A percentile compares a stretch with the other conserved stretches of the same genome.
Evolutionary conservation across 805 yeast genomes (phyloP).

Genomic region (Saturnispora serradocipensis): DNA sequence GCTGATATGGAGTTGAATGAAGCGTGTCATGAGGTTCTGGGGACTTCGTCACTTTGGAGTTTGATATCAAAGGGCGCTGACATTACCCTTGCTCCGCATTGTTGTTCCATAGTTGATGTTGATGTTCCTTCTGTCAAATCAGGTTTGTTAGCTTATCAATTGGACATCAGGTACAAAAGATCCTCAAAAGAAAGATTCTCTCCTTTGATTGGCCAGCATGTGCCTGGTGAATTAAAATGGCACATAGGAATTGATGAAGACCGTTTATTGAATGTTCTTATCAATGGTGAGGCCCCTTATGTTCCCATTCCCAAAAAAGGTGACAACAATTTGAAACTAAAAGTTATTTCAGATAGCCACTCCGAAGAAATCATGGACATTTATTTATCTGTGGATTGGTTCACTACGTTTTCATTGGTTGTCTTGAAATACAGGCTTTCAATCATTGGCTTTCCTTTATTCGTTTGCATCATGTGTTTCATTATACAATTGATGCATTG

Average conservation of each 20-base stretch:
- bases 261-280: conserved; percentile 31
- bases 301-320: conserved; percentile 21
- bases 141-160: conserved; percentile 46
- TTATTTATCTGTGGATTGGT: conserved; percentile 40
- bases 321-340: conserved; percentile 26
- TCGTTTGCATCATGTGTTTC: conserved; percentile 43
- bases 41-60: conserved; percentile 29
- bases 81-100: conserved; percentile 33
- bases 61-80: conserved; percentile 31
- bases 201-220: conserved; percentile 63
- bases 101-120: conserved; percentile 39
- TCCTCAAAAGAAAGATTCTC: conserved; percentile 32
- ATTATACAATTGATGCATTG: conserved; percentile 46
- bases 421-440: conserved; percentile 73
- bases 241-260: conserved; percentile 42
- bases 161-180: conserved; percentile 24
- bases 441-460: conserved; percentile 59
- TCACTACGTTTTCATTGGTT: conserved; percentile 55
- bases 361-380: conserved; percentile 32
- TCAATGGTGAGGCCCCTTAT: conserved; percentile 63
- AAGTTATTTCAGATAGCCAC: conserved; percentile 36
- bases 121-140: conserved; percentile 51
- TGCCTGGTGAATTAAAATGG: conserved; percentile 72
- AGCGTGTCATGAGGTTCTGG: conserved; percentile 18
- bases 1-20: conserved; percentile 29